Conservation (phyloP, 257 asterid genomes). For the Ligustrum vulgare region DNA sequence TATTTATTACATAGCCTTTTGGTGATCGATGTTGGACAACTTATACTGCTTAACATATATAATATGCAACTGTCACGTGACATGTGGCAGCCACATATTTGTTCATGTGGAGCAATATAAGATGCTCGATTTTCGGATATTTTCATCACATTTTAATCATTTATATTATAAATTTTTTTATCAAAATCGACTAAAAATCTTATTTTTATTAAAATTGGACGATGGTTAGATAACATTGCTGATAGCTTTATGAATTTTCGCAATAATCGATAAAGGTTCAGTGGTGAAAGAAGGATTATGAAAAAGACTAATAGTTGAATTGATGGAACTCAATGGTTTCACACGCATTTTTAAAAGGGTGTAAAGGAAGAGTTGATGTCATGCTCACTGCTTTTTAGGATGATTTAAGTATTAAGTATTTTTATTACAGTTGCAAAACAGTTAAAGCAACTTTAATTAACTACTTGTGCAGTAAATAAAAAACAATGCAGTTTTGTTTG, state of each 20-base stretch:
- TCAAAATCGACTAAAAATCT: too few relatives aligned
- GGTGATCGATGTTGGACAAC: too few relatives aligned
- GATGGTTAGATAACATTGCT: neutral
- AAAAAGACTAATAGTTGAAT: neutral
- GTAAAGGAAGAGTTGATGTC: neutral
- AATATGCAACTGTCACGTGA: too few relatives aligned
- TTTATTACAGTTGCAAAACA: slow-evolving; percentile 1
- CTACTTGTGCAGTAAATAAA: neutral
- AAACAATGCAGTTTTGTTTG: neutral
- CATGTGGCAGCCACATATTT: too few relatives aligned
- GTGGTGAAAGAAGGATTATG: neutral
- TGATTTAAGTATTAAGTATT: neutral
- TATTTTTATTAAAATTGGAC: too few relatives aligned
- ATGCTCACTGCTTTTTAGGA: neutral
- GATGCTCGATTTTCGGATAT: too few relatives aligned
- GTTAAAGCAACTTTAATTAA: neutral
- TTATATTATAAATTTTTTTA: too few relatives aligned
- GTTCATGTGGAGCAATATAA: too few relatives aligned
- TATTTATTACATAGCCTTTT: too few relatives aligned
- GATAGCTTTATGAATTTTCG: neutral
- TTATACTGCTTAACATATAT: too few relatives aligned
- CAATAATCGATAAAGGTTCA: neutral
- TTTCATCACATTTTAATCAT: too few relatives aligned
- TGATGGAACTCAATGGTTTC: neutral
- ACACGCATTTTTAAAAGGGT: neutral